Percentiles rank a stretch among this genome's conserved stretches.
Conservation (phyloP, 495 filamentous ascomycete species). For the Annulohypoxylon maeteangense region DNA sequence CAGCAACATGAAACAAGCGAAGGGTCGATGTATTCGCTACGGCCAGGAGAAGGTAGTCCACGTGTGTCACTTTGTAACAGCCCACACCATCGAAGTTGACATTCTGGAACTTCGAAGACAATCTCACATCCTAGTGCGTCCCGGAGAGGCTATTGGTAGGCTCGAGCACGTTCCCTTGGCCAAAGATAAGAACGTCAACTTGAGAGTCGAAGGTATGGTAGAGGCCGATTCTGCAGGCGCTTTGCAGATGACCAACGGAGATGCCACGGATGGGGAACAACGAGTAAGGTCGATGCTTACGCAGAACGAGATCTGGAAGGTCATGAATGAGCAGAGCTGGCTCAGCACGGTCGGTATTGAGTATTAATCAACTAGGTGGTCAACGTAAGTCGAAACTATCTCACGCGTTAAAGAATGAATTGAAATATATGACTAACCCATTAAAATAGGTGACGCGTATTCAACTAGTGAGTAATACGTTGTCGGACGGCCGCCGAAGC, state of each 20-base stretch:
- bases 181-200: background rate
- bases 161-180: background rate
- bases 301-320: constrained; percentile 23
- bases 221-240: background rate
- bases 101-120: constrained; percentile 56
- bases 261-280: background rate
- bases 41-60: constrained; percentile 74
- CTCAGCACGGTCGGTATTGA: constrained; percentile 34
- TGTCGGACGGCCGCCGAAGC: background rate
- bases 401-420: background rate
- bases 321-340: constrained; percentile 35
- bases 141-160: constrained; percentile 17
- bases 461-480: background rate
- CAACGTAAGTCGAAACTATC: constrained; percentile 3
- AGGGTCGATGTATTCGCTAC: constrained; percentile 73
- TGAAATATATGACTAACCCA: background rate
- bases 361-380: constrained; percentile 11
- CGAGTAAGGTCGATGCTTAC: constrained; percentile 24
- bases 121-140: constrained; percentile 8
- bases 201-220: background rate
- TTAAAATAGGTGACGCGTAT: background rate
- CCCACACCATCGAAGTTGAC: constrained; percentile 75
- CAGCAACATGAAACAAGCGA: constrained; percentile 73
- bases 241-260: background rate
- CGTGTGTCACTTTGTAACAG: constrained; percentile 74